A percentile compares a stretch with the other conserved stretches of the same genome.
phyloP scores from a whole-genome alignment of 768 basidiomycete genomes.

The Chlorophyllum brunneum region DNA sequence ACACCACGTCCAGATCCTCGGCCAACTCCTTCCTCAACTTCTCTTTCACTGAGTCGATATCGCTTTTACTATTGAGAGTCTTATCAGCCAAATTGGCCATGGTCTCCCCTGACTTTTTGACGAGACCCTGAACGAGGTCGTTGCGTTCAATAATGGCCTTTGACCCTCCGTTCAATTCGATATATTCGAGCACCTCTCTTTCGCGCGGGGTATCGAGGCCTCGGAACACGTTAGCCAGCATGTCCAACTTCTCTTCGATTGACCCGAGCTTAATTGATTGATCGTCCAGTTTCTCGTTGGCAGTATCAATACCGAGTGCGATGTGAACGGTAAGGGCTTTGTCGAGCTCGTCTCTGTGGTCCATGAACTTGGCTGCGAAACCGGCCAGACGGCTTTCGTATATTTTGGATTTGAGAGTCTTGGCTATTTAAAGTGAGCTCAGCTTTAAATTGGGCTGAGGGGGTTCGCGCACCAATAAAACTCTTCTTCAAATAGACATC shows the following conservation, averaged over 20 bases:
- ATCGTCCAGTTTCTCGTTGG: constrained; percentile 26
- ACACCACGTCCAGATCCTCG: constrained; percentile 33
- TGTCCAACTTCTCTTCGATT: constrained; percentile 29
- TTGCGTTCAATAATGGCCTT: constrained; percentile 31
- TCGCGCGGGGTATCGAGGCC: constrained; percentile 37
- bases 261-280: constrained; percentile 17
- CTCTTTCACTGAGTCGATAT: constrained; percentile 17
- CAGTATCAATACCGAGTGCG: constrained; percentile 30
- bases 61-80: neutral
- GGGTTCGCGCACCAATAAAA: constrained; percentile 28
- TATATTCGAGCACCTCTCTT: constrained; percentile 31
- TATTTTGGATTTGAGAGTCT: constrained; percentile 28
- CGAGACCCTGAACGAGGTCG: constrained; percentile 26
- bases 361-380: constrained; percentile 28
- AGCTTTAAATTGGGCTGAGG: neutral
- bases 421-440: constrained; percentile 22
- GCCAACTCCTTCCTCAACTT: constrained; percentile 29
- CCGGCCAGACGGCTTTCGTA: constrained; percentile 37
- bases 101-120: constrained; percentile 29
- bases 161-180: constrained; percentile 36
- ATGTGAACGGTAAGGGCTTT: constrained; percentile 35
- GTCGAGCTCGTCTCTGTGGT: constrained; percentile 31
- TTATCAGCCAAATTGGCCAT: constrained; percentile 20
- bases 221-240: constrained; percentile 30
- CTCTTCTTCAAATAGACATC: constrained; percentile 44